These are phyloP conservation scores for Debaryomyces coudertii DNA, from an alignment of 1,139 yeast genomes.

Conservation along the genomic window DNA sequence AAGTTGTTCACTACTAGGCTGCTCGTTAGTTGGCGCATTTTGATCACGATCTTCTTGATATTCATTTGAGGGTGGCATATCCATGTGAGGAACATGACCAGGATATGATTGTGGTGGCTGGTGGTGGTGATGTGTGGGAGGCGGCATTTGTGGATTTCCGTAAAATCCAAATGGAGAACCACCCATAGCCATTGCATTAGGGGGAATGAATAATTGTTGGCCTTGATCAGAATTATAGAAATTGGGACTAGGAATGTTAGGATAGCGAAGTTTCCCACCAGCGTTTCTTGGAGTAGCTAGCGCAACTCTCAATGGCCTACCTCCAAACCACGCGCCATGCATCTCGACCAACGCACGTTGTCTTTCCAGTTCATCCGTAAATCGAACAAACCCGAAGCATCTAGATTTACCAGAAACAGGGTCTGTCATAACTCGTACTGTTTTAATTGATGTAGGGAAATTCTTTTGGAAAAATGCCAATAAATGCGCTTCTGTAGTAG, in stretches of 20 bases:
- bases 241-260: conserved; percentile 10
- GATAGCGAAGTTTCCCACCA: conserved; percentile 1
- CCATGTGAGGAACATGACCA: conserved; percentile 7
- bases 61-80: conserved; percentile 7
- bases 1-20: not conserved
- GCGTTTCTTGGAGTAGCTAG: conserved; percentile 60
- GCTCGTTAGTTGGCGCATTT: not conserved
- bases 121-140: conserved; percentile 11
- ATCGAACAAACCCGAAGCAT: conserved; percentile 78
- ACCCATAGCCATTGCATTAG: conserved; percentile 12
- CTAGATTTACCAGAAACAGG: conserved; percentile 71
- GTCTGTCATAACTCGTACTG: conserved; percentile 77
- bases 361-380: conserved; percentile 64
- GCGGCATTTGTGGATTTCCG: conserved; percentile 16
- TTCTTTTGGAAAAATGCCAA: conserved; percentile 66
- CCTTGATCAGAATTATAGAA: conserved; percentile 11
- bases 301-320: conserved; percentile 74
- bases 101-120: conserved; percentile 4
- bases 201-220: conserved; percentile 9
- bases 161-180: conserved; percentile 17
- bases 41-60: conserved; percentile 4
- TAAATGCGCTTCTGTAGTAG: conserved; percentile 70
- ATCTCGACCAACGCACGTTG: conserved; percentile 66
- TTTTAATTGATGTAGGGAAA: conserved; percentile 62
- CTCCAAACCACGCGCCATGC: conserved; percentile 77